phyloP scores from a whole-genome alignment of 2,329 filamentous ascomycete species.

The Albifimbria verrucaria region DNA sequence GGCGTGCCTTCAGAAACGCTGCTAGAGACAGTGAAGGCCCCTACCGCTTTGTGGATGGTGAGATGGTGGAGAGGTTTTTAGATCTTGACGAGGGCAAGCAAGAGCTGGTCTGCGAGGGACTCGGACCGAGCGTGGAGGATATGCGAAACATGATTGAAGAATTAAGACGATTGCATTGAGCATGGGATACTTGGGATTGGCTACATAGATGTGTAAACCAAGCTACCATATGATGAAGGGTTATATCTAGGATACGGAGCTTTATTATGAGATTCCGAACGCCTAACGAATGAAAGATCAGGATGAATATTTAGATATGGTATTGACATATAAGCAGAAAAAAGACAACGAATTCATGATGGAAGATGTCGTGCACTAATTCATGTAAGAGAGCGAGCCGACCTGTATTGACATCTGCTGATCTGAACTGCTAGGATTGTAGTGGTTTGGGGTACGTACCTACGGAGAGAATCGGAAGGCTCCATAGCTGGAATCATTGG shows the following conservation, averaged over 20 bases:
- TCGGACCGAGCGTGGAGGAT: slow-evolving; percentile 59
- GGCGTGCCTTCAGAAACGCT: slow-evolving; percentile 76
- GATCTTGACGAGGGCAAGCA: slow-evolving; percentile 61
- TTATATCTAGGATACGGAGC: neutral
- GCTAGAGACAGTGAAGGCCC: slow-evolving; percentile 74
- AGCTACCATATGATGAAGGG: neutral
- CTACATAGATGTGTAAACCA: neutral
- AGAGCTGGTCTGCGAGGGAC: slow-evolving; percentile 49
- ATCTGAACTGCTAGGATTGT: no score
- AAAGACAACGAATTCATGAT: no score
- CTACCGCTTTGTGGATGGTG: slow-evolving; percentile 86
- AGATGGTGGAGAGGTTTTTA: slow-evolving; percentile 82
- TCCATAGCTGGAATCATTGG: neutral
- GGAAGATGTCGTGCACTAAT: no score
- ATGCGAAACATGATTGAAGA: slow-evolving; percentile 62
- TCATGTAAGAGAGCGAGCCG: no score
- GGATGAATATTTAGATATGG: no score
- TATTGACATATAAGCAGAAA: neutral
- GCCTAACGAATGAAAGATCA: neutral
- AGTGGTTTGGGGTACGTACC: slow-evolving; percentile 12
- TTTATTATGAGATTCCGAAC: no score
- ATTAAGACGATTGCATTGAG: slow-evolving; percentile 58
- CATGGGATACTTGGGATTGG: neutral
- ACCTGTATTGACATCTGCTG: no score
- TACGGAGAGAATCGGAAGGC: slow-evolving; percentile 19